Conservation (phyloP, 75 land plant genomes). For the Picea glauca region DNA sequence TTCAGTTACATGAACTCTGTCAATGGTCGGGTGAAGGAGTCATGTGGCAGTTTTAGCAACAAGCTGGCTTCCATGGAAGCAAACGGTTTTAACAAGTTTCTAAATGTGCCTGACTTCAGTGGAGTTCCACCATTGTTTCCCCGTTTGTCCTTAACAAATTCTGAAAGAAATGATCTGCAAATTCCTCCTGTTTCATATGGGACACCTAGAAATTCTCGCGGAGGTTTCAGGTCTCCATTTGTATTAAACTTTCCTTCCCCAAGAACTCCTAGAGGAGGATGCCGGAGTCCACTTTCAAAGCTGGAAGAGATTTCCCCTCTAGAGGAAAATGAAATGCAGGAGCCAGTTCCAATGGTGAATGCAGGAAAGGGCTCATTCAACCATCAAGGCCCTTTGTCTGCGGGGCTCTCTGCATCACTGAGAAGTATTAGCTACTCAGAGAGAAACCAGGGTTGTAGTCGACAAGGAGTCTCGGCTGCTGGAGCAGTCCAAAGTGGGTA, state of each 20-base stretch:
- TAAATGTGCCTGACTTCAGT: background rate
- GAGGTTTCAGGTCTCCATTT: background rate
- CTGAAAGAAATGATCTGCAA: background rate
- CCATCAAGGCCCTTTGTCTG: background rate
- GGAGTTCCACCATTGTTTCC: background rate
- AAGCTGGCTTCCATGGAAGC: background rate
- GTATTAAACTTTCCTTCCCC: conserved; percentile 11
- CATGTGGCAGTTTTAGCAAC: background rate
- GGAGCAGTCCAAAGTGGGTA: conserved; percentile 33
- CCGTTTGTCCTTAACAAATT: background rate
- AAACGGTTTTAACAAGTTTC: background rate
- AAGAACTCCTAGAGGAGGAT: conserved; percentile 20
- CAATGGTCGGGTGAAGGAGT: background rate
- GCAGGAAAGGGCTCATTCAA: background rate
- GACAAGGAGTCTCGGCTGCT: conserved; percentile 5
- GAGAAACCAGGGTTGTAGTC: background rate
- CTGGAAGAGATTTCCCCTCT: conserved; percentile 30
- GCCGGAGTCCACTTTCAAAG: conserved; percentile 34
- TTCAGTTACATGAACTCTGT: background rate
- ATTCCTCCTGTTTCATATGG: background rate
- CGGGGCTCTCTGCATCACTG: conserved; percentile 14
- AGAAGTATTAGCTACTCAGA: conserved; percentile 1
- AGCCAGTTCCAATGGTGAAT: background rate
- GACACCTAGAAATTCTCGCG: background rate
- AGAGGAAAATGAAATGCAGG: conserved; percentile 39